Evolutionary conservation across 139 green algal genomes (phyloP).

Genomic region (Chlamydomonas sphaeroides): DNA sequence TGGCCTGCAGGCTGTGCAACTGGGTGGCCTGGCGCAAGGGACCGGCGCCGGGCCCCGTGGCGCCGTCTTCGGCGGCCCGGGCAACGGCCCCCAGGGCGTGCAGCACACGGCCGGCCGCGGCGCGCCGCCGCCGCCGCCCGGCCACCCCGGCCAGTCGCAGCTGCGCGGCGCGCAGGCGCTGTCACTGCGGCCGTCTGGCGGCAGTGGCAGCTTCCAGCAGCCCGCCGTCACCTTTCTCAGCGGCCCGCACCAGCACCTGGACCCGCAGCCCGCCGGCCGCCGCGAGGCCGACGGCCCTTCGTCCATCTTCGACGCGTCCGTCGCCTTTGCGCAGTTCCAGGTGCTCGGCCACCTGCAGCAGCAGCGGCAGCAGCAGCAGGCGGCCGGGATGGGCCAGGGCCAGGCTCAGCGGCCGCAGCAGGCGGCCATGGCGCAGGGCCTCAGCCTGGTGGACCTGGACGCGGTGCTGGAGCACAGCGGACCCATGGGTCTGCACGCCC

Average conservation of each 20-base stretch:
- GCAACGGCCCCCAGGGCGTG: too few relatives aligned
- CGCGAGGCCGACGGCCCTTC: background rate
- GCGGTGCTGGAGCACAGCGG: background rate
- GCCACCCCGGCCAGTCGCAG: too few relatives aligned
- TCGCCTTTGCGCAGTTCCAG: background rate
- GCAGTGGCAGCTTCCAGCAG: background rate
- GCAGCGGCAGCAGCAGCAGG: background rate
- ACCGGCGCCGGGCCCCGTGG: too few relatives aligned
- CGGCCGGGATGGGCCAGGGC: background rate
- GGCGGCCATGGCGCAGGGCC: background rate
- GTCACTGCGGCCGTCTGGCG: too few relatives aligned
- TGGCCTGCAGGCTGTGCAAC: background rate
- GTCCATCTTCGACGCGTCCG: background rate
- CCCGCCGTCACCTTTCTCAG: too few relatives aligned
- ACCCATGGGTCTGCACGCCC: too few relatives aligned
- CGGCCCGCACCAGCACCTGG: background rate
- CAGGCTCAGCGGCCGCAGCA: background rate
- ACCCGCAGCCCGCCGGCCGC: background rate
- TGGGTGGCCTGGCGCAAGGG: background rate
- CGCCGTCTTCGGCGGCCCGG: too few relatives aligned
- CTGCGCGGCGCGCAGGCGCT: too few relatives aligned
- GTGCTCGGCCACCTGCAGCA: background rate
- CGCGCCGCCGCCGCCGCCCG: too few relatives aligned
- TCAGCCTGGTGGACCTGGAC: conserved; percentile 23
- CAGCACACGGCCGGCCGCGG: too few relatives aligned